Evolutionary conservation across 768 basidiomycete genomes (phyloP).

Genomic region (Lactifluus pinguis): DNA sequence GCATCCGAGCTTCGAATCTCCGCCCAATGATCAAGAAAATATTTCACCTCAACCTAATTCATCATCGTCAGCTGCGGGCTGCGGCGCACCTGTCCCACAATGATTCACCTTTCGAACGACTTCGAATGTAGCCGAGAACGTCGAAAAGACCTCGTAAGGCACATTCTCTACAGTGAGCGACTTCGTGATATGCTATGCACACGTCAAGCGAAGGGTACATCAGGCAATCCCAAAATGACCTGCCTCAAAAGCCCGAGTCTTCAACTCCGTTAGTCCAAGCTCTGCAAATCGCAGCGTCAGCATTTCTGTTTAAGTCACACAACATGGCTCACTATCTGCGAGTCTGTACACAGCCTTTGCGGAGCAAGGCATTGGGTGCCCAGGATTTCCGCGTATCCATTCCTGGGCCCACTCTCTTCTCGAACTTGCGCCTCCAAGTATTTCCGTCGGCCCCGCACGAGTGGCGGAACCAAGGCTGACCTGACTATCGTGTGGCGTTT

Average conservation of each 20-base stretch:
- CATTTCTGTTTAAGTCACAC: background rate
- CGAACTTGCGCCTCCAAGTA: constrained; percentile 23
- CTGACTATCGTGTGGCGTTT: constrained; percentile 30
- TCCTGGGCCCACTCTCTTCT: constrained; percentile 64
- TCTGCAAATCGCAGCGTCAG: constrained; percentile 32
- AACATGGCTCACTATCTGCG: constrained; percentile 59
- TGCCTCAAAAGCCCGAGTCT: constrained; percentile 58
- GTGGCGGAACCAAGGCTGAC: constrained; percentile 21
- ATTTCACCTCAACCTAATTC: constrained; percentile 54
- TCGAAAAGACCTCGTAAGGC: constrained; percentile 78
- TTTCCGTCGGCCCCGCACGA: constrained; percentile 19
- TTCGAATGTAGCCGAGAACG: constrained; percentile 74
- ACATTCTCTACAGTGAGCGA: constrained; percentile 73
- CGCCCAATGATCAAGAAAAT: constrained; percentile 74
- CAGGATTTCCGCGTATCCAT: constrained; percentile 55
- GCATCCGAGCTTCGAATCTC: constrained; percentile 77
- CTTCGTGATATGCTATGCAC: constrained; percentile 58
- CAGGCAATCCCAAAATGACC: background rate
- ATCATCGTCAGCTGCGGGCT: background rate
- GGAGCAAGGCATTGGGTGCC: constrained; percentile 63
- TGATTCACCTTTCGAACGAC: constrained; percentile 60
- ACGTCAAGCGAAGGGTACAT: background rate
- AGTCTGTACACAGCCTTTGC: constrained; percentile 79
- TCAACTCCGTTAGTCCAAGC: constrained; percentile 62
- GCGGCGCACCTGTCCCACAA: background rate